Evolutionary conservation across 202 grass and related monocot species (phyloP).

Genomic region (Musa balbisiana): DNA sequence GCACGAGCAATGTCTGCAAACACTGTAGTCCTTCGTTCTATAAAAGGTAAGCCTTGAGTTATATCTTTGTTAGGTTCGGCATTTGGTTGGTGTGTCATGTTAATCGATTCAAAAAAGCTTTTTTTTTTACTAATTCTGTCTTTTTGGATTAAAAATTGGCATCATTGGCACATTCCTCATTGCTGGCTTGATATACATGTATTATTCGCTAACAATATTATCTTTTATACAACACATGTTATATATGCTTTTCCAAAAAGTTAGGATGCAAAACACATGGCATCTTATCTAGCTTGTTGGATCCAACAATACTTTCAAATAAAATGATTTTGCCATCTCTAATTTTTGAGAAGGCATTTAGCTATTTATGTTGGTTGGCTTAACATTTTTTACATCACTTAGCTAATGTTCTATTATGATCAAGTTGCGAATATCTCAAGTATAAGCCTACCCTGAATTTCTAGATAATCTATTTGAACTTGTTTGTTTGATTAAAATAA

Average conservation of each 20-base stretch:
- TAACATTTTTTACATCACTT: background rate
- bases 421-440: background rate
- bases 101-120: background rate
- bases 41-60: conserved; percentile 60
- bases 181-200: background rate
- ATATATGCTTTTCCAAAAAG: background rate
- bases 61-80: background rate
- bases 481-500: conserved; percentile 17
- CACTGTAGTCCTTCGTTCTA: conserved; percentile 87
- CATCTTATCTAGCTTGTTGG: background rate
- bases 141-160: background rate
- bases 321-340: background rate
- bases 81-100: background rate
- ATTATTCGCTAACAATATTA: background rate
- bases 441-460: background rate
- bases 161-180: background rate
- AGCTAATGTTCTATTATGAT: background rate
- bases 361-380: background rate
- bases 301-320: background rate
- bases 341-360: background rate
- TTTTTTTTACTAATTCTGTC: too few relatives aligned
- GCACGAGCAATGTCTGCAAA: conserved; percentile 96
- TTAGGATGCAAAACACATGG: background rate
- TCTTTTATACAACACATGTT: background rate
- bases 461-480: background rate